Conservation (phyloP, 106 monocot genomes). For the Allium cepa region DNA sequence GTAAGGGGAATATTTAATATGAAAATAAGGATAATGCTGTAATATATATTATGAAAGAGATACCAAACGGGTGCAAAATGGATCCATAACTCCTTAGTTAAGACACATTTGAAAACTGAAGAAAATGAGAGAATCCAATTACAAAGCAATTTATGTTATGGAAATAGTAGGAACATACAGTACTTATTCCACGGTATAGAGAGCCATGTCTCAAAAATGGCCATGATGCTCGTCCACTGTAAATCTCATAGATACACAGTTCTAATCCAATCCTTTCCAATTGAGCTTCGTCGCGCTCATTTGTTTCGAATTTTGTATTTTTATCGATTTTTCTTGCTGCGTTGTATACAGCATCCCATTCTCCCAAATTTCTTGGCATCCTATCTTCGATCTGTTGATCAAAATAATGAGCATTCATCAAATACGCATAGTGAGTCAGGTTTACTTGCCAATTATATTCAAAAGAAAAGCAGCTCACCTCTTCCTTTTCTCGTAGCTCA, state of each 20-base stretch:
- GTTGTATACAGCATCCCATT: slow-evolving; percentile 82
- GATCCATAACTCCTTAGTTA: no score
- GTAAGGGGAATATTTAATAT: no score
- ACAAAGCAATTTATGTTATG: neutral
- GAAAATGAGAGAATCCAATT: neutral
- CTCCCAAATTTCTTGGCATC: slow-evolving; percentile 46
- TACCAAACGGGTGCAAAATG: no score
- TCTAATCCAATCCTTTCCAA: slow-evolving; percentile 73
- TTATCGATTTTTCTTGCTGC: slow-evolving; percentile 50
- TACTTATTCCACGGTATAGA: slow-evolving; percentile 80
- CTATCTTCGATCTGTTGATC: slow-evolving; percentile 69
- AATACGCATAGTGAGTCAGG: slow-evolving; percentile 7
- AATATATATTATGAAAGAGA: no score
- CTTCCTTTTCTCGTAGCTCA: slow-evolving; percentile 74
- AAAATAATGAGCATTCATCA: neutral
- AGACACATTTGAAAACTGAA: no score
- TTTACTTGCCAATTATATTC: neutral
- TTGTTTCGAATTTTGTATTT: slow-evolving; percentile 36
- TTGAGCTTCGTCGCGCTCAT: slow-evolving; percentile 85
- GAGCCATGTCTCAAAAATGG: slow-evolving; percentile 82
- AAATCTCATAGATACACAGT: slow-evolving; percentile 88
- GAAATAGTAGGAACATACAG: slow-evolving; percentile 43
- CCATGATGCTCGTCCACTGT: slow-evolving; percentile 68
- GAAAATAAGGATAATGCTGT: no score
- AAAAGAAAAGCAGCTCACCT: slow-evolving; percentile 36